phyloP scores from a whole-genome alignment of 2,329 filamentous ascomycete genomes.

The Aspergillus unguis region DNA sequence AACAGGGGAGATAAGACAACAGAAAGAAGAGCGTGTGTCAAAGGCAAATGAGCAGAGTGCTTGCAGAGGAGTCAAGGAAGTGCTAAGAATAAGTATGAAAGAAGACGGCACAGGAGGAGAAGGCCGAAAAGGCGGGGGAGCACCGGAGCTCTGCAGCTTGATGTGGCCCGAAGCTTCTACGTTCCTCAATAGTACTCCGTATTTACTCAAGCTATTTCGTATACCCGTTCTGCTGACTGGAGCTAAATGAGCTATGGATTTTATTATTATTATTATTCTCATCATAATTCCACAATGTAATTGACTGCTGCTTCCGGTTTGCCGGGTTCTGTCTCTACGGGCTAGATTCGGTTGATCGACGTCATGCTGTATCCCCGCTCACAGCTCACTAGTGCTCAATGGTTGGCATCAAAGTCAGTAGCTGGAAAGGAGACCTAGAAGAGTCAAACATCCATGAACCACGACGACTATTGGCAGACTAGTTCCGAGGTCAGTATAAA shows the following conservation, averaged over 20 bases:
- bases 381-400: slow-evolving; percentile 18
- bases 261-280: too few species aligned
- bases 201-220: too few species aligned
- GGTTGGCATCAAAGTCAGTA: slow-evolving; percentile 11
- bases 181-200: too few species aligned
- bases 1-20: slow-evolving; percentile 4
- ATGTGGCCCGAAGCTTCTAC: too few species aligned
- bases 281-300: too few species aligned
- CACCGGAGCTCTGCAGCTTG: slow-evolving; percentile 5
- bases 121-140: slow-evolving; percentile 11
- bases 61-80: slow-evolving; percentile 11
- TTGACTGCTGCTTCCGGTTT: background rate
- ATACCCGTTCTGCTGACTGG: too few species aligned
- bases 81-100: slow-evolving; percentile 5
- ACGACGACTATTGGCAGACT: slow-evolving; percentile 12
- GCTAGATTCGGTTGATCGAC: slow-evolving; percentile 12
- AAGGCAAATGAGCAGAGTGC: slow-evolving; percentile 12
- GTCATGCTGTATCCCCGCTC: slow-evolving; percentile 12
- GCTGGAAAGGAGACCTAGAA: background rate
- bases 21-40: slow-evolving; percentile 6
- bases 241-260: too few species aligned
- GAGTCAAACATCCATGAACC: slow-evolving; percentile 21
- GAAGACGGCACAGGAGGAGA: slow-evolving; percentile 1
- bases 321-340: background rate
- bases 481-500: too few species aligned